phyloP scores from a whole-genome alignment of 306 rosid species.

The Gillenia trifoliata region DNA sequence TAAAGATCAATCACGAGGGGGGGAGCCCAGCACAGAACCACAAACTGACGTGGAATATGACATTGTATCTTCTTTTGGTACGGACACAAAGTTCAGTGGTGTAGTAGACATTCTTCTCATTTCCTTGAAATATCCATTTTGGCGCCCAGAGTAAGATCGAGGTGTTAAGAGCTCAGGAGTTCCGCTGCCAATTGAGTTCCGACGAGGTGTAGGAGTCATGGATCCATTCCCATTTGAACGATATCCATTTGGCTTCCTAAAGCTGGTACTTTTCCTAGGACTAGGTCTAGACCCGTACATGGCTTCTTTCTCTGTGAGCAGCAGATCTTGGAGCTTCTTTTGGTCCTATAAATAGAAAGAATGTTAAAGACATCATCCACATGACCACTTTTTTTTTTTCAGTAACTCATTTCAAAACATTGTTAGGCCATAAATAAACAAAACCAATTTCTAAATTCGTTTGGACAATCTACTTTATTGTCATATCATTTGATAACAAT shows the following conservation, averaged over 20 bases:
- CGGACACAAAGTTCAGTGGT: conserved; percentile 82
- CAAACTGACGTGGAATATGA: conserved; percentile 65
- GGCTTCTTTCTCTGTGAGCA: conserved; percentile 86
- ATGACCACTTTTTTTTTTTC: background rate
- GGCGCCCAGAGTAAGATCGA: conserved; percentile 84
- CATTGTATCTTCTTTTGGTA: conserved; percentile 87
- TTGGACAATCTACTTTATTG: background rate
- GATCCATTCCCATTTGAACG: conserved; percentile 77
- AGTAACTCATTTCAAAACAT: background rate
- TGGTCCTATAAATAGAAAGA: conserved; percentile 54
- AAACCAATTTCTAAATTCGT: background rate
- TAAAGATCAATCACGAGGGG: conserved; percentile 54
- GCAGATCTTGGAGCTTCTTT: conserved; percentile 92
- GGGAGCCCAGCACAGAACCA: conserved; percentile 90
- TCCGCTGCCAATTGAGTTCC: conserved; percentile 67
- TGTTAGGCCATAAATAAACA: background rate
- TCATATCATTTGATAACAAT: too few species aligned
- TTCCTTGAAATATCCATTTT: conserved; percentile 86
- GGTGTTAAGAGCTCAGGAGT: conserved; percentile 82
- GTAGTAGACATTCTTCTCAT: conserved; percentile 76
- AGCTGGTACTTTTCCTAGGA: conserved; percentile 81
- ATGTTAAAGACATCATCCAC: background rate
- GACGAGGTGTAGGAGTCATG: conserved; percentile 84
- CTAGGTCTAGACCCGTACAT: conserved; percentile 91
- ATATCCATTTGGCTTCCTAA: conserved; percentile 70